phyloP scores from a whole-genome alignment of 1,284 basidiomycete species.

The Veloboletus limbatus region DNA sequence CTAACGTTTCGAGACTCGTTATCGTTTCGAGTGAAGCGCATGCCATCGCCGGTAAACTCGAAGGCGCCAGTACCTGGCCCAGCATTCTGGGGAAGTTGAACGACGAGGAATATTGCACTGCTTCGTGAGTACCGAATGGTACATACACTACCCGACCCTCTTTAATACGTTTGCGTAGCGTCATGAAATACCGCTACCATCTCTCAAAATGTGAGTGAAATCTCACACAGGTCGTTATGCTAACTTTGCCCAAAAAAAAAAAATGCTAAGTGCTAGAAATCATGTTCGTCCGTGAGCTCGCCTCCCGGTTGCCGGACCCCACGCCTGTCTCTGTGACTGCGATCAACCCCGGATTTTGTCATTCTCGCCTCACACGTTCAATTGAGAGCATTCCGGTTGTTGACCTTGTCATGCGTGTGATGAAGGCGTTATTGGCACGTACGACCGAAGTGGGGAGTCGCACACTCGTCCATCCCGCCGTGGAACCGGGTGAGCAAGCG shows the following conservation, averaged over 20 bases:
- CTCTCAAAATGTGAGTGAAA: constrained; percentile 35
- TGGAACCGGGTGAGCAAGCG: constrained; percentile 18
- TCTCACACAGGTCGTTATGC: background rate
- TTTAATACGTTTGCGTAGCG: constrained; percentile 8
- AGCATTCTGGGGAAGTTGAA: constrained; percentile 34
- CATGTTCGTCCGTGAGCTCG: constrained; percentile 34
- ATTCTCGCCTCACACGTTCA: constrained; percentile 23
- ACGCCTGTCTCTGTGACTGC: constrained; percentile 34
- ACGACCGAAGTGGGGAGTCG: constrained; percentile 33
- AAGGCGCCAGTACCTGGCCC: constrained; percentile 12
- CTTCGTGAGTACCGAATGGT: constrained; percentile 19
- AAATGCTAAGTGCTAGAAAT: constrained; percentile 26
- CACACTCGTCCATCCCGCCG: constrained; percentile 28
- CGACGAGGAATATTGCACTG: constrained; percentile 27
- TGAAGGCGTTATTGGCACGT: constrained; percentile 25
- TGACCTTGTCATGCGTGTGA: background rate
- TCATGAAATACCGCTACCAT: constrained; percentile 31
- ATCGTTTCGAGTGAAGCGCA: constrained; percentile 31
- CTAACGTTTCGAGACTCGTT: constrained; percentile 26
- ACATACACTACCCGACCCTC: background rate
- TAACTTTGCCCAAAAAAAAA: background rate
- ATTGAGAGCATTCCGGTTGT: constrained; percentile 13
- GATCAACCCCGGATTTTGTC: constrained; percentile 37
- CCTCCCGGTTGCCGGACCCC: constrained; percentile 29
- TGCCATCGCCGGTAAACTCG: constrained; percentile 9